These are phyloP conservation scores for Mucor irregularis DNA, from an alignment of 371 early-diverging fungal genomes.

Conservation along the genomic window DNA sequence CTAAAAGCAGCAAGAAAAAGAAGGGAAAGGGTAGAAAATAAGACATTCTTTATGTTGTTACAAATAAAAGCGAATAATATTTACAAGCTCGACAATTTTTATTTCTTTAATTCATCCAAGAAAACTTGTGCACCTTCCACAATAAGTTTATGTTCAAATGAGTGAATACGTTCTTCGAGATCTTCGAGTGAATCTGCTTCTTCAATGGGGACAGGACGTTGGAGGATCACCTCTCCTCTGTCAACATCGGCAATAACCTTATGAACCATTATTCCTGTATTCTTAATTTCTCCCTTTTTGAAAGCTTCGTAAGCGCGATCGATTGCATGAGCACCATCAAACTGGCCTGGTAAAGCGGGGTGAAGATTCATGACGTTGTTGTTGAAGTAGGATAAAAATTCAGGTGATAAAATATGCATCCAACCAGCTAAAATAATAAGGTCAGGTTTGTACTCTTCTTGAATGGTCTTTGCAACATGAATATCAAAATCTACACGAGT, in stretches of 20 bases:
- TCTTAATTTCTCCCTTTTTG: constrained; percentile 68
- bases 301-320: constrained; percentile 89
- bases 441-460: constrained; percentile 60
- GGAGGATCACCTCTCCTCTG: constrained; percentile 85
- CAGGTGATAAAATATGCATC: constrained; percentile 94
- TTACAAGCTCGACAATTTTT: no score
- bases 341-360: constrained; percentile 93
- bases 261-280: constrained; percentile 97
- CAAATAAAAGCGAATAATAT: neutral
- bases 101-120: constrained; percentile 28
- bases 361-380: constrained; percentile 89
- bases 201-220: constrained; percentile 74
- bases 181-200: constrained; percentile 75
- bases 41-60: neutral
- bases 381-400: constrained; percentile 75
- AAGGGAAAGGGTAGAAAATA: constrained; percentile 21
- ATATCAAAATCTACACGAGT: constrained; percentile 87
- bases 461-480: constrained; percentile 76
- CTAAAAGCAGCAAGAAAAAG: constrained; percentile 16
- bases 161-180: constrained; percentile 87
- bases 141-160: constrained; percentile 83
- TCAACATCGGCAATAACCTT: constrained; percentile 95
- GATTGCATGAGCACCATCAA: constrained; percentile 95
- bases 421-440: constrained; percentile 94
- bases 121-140: constrained; percentile 63